Conservation (phyloP, 23 red algal genomes). For the Gracilaria domingensis region DNA sequence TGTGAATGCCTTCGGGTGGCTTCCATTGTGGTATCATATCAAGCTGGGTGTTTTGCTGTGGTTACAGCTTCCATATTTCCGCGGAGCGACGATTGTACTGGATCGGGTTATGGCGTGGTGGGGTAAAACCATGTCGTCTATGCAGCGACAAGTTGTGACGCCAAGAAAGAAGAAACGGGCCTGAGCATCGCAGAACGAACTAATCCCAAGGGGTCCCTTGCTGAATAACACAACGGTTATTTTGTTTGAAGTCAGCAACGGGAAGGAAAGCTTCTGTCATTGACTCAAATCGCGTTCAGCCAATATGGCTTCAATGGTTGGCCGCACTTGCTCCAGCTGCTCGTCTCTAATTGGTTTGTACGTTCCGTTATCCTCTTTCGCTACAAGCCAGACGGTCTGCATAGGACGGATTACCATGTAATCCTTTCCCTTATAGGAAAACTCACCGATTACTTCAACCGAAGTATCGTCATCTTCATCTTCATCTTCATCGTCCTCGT, state of each 20-base stretch:
- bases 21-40: slow-evolving; percentile 82
- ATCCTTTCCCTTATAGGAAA: slow-evolving; percentile 11
- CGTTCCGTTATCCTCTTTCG: slow-evolving; percentile 13
- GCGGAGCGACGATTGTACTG: slow-evolving; percentile 46
- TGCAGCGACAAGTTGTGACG: slow-evolving; percentile 33
- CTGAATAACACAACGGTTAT: neutral
- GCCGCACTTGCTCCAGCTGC: slow-evolving; percentile 27
- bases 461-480: neutral
- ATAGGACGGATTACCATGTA: slow-evolving; percentile 48
- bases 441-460: slow-evolving; percentile 52
- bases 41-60: slow-evolving; percentile 64
- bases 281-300: slow-evolving; percentile 13
- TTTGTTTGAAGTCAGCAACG: neutral
- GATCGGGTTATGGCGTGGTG: slow-evolving; percentile 35
- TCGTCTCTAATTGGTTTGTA: slow-evolving; percentile 27
- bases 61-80: slow-evolving; percentile 77
- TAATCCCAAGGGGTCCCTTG: neutral
- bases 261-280: neutral
- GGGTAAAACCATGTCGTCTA: slow-evolving; percentile 34
- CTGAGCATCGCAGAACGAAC: neutral
- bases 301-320: slow-evolving; percentile 8
- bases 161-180: slow-evolving; percentile 58
- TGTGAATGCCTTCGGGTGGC: slow-evolving; percentile 29
- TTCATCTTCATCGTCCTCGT: slow-evolving; percentile 41
- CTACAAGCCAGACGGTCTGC: slow-evolving; percentile 32